A percentile compares a stretch with the other conserved stretches of the same genome.
Conservation (phyloP, 768 basidiomycete species). For the Collybia sordida region DNA sequence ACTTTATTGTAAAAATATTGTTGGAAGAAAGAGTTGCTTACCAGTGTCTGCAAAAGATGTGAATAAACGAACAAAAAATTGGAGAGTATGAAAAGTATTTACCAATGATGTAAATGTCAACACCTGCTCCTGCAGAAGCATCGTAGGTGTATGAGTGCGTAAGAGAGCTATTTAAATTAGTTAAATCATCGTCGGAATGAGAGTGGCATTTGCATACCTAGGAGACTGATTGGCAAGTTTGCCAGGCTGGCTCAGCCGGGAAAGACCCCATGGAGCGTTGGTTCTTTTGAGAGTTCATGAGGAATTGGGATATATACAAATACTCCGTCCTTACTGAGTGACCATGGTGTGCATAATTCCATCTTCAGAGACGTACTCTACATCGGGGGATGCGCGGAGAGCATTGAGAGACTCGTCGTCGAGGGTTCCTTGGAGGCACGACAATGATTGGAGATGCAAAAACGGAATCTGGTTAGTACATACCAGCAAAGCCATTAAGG, state of each 20-base stretch:
- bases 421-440: slow-evolving; percentile 8
- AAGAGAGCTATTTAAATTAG: slow-evolving; percentile 6
- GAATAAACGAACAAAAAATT: background rate
- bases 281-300: slow-evolving; percentile 10
- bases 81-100: background rate
- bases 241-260: slow-evolving; percentile 19
- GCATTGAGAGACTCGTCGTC: slow-evolving; percentile 18
- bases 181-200: background rate
- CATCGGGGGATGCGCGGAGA: slow-evolving; percentile 21
- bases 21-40: background rate
- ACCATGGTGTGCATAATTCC: slow-evolving; percentile 22
- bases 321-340: slow-evolving; percentile 17
- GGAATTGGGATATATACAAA: background rate
- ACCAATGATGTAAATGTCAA: slow-evolving; percentile 40
- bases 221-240: slow-evolving; percentile 14
- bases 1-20: background rate
- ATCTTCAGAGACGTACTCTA: slow-evolving; percentile 19
- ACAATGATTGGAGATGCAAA: background rate
- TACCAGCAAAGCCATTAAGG: slow-evolving; percentile 31
- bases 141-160: slow-evolving; percentile 13
- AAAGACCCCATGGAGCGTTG: slow-evolving; percentile 31
- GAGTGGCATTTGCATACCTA: background rate
- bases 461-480: background rate
- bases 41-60: slow-evolving; percentile 18
- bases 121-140: slow-evolving; percentile 10